Evolutionary conservation across 1,284 basidiomycete genomes (phyloP).

Genomic region (Apiotrichum veenhuisii): DNA sequence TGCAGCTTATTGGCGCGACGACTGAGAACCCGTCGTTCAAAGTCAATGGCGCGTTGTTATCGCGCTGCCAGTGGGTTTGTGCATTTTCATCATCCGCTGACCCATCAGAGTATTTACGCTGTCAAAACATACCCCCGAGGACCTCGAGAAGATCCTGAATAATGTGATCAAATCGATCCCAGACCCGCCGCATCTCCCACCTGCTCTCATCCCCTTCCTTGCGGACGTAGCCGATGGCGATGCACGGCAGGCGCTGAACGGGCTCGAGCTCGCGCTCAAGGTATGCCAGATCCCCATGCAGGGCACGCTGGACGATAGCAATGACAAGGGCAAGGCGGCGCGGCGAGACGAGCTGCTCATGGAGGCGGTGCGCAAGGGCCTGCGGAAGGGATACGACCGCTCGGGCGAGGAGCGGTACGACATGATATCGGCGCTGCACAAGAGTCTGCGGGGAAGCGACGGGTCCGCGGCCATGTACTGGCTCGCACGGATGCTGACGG

Average conservation of each 20-base stretch:
- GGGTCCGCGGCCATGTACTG: constrained; percentile 82
- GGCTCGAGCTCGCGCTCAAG: constrained; percentile 51
- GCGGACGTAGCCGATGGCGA: constrained; percentile 53
- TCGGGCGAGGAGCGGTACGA: constrained; percentile 75
- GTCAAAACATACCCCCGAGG: constrained; percentile 34
- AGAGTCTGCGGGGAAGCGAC: constrained; percentile 75
- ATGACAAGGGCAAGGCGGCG: background rate
- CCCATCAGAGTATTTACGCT: constrained; percentile 42
- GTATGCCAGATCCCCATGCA: constrained; percentile 34
- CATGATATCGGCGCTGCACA: constrained; percentile 84
- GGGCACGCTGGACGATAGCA: constrained; percentile 15
- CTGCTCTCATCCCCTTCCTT: constrained; percentile 54
- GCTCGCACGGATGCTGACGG: constrained; percentile 75
- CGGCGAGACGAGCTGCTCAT: constrained; percentile 44
- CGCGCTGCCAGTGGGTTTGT: constrained; percentile 66
- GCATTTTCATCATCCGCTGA: background rate
- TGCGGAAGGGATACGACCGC: constrained; percentile 61
- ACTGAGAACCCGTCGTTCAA: constrained; percentile 92
- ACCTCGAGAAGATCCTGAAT: constrained; percentile 40
- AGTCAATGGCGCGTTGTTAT: constrained; percentile 69
- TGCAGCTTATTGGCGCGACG: constrained; percentile 81
- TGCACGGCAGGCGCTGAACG: constrained; percentile 51
- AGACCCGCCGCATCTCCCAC: constrained; percentile 43
- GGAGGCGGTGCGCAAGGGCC: constrained; percentile 45
- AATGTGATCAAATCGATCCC: constrained; percentile 43